phyloP scores from a whole-genome alignment of 495 filamentous ascomycete species.

The Penicillium taxi region DNA sequence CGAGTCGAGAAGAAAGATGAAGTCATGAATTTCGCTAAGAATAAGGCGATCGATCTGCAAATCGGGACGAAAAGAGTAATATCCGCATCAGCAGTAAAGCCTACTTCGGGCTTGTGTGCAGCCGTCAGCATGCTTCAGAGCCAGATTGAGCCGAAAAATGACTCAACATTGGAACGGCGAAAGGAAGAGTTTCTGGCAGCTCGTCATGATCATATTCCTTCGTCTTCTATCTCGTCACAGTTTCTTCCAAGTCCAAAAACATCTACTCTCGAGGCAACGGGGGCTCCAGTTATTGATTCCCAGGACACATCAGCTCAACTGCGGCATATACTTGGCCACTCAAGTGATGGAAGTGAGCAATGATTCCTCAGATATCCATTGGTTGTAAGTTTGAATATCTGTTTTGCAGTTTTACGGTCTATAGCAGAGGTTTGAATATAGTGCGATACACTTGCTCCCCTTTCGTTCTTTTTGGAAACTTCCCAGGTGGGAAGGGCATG shows the following conservation, averaged over 20 bases:
- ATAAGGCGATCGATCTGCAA: slow-evolving; percentile 23
- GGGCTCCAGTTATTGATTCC: slow-evolving; percentile 11
- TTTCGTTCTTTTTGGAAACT: no score
- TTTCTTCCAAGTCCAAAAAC: slow-evolving; percentile 14
- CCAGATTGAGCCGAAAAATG: slow-evolving; percentile 17
- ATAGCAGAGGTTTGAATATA: no score
- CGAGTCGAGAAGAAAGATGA: slow-evolving; percentile 49
- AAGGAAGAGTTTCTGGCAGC: background rate
- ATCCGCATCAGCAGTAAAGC: background rate
- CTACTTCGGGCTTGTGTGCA: slow-evolving; percentile 12
- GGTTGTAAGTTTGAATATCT: no score
- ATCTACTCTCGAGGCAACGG: slow-evolving; percentile 18
- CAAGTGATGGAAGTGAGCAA: slow-evolving; percentile 11
- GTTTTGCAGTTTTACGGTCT: no score
- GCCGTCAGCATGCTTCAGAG: slow-evolving; percentile 15
- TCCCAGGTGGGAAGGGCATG: no score
- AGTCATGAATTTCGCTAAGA: slow-evolving; percentile 31
- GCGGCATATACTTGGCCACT: slow-evolving; percentile 17
- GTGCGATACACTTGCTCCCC: no score
- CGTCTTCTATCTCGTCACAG: slow-evolving; percentile 11
- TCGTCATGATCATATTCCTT: slow-evolving; percentile 7
- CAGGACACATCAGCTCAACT: slow-evolving; percentile 16
- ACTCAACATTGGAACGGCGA: no score
- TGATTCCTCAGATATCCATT: no score
- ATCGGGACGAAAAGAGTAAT: slow-evolving; percentile 7